Evolutionary conservation across 306 rosid species (phyloP).

Genomic region (Sicyos baderoa): DNA sequence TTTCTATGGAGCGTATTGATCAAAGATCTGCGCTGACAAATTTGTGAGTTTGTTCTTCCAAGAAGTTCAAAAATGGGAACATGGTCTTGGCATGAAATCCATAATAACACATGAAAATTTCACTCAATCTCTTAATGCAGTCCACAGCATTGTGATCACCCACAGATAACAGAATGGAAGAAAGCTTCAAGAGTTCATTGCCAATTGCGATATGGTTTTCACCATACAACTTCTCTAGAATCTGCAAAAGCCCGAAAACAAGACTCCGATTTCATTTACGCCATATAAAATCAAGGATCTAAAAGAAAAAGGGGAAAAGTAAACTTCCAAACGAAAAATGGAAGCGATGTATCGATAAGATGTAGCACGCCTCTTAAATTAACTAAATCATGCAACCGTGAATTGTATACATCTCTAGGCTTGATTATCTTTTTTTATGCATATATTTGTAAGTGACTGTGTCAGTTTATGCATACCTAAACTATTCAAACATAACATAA

Average conservation of each 20-base stretch:
- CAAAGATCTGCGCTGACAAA: slow-evolving; percentile 11
- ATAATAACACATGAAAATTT: slow-evolving; percentile 54
- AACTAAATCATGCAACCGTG: not conserved
- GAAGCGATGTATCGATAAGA: not conserved
- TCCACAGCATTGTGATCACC: slow-evolving; percentile 34
- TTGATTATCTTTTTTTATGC: too few species aligned
- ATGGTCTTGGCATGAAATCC: slow-evolving; percentile 50
- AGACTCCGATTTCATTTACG: not conserved
- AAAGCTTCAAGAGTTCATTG: slow-evolving; percentile 76
- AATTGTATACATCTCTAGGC: not conserved
- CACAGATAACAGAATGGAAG: slow-evolving; percentile 62
- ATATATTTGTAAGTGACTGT: too few species aligned
- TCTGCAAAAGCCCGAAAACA: slow-evolving; percentile 33
- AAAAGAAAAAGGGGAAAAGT: not conserved
- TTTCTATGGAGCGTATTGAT: not conserved
- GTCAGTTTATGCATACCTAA: too few species aligned
- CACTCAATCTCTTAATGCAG: slow-evolving; percentile 36
- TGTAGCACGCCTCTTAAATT: not conserved
- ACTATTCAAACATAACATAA: too few species aligned
- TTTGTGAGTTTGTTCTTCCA: slow-evolving; percentile 29
- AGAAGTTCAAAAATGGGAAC: slow-evolving; percentile 52
- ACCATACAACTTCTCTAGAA: slow-evolving; percentile 63
- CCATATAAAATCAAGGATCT: not conserved
- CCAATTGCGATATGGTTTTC: slow-evolving; percentile 69
- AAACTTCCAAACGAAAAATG: not conserved